Evolutionary conservation across 2,329 filamentous ascomycete species (phyloP), one percentile per base, ranked within the genome.

Genomic region (Alternaria dauci): DNA sequence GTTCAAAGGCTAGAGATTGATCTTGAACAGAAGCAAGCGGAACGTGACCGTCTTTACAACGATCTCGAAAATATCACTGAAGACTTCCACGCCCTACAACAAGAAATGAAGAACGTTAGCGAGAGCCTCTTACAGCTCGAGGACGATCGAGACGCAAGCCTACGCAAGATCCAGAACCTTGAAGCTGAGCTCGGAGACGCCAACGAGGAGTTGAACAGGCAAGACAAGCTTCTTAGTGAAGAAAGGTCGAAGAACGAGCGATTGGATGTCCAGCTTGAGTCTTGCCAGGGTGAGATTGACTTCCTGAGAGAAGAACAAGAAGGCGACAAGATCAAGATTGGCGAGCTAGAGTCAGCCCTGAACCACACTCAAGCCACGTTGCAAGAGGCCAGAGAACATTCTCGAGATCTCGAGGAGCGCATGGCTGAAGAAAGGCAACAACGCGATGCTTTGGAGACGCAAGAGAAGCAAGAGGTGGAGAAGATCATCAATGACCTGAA

Each of bases 261-360:
- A 54, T 85, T 98, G 3, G 90, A 91, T 4, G 92, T 99, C 32
- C 94, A 98, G 74, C 90, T 94, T 66, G 95, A 99, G 79, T 96
- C 92, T 5, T 90, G 91, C 58, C 94, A 97, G 71, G 90, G 90
- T 60, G 95, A 99, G 78, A 96, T 98, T 79, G 89, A 92, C 1
- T 99, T 99, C 85, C 79, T 99, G 52, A 89, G 95, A 2, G 95
- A 99, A 76, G 95, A 99, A 81, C 95, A 99, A 78, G 95, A 99
- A 79, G 88, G 87, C 18, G 95, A 99, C 82, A 99, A 99, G 85
- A 96, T 99, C 76, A 94, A 93, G 79, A 98, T 99, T 71, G 93
- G 94, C 38, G 93, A 98, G 73, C 84, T 98, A 8, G 94, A 98
- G 74, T 91, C 92, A 8, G 88, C 90, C 14, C 81, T 97, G 38